Conservation (phyloP, 2,329 filamentous ascomycete genomes). For the Sclerotinia sclerotiorum region DNA sequence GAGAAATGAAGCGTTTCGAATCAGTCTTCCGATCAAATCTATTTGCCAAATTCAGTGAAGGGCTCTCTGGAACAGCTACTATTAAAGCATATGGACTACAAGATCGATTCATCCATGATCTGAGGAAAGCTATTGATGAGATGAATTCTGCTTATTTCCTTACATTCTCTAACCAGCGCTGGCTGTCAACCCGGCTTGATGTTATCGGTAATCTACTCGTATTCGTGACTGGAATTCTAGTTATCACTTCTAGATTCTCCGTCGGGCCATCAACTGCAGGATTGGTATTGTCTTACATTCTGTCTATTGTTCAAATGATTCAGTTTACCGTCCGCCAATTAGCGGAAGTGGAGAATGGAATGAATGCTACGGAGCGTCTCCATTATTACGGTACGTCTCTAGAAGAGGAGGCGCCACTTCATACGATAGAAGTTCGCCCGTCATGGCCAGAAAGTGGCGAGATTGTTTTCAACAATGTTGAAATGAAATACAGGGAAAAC, state of each 20-base stretch:
- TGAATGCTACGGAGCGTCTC: constrained; percentile 93
- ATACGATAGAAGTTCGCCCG: constrained; percentile 68
- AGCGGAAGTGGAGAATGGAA: constrained; percentile 94
- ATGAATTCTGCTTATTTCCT: constrained; percentile 96
- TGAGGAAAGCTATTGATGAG: constrained; percentile 75
- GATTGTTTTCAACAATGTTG: constrained; percentile 70
- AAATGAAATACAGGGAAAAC: constrained; percentile 74
- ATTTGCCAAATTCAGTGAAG: constrained; percentile 89
- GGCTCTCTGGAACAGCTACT: constrained; percentile 76
- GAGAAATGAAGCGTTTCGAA: constrained; percentile 93
- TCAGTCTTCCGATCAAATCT: constrained; percentile 82
- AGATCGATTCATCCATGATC: constrained; percentile 67
- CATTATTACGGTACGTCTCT: constrained; percentile 85
- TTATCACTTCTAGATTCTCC: constrained; percentile 85
- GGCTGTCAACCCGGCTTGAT: constrained; percentile 84
- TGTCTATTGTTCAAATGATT: constrained; percentile 91
- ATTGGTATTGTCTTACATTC: constrained; percentile 87
- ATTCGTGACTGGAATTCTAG: constrained; percentile 83
- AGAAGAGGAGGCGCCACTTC: constrained; percentile 84
- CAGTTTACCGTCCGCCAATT: constrained; percentile 93
- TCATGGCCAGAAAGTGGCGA: constrained; percentile 86
- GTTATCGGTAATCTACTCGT: constrained; percentile 80
- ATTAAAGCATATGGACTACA: constrained; percentile 88
- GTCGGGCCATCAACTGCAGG: constrained; percentile 83
- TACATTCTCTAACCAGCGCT: constrained; percentile 93